These are phyloP conservation scores for Arthrinium puccinioides DNA, from an alignment of 2,329 filamentous ascomycete species.

Conservation along the genomic window DNA sequence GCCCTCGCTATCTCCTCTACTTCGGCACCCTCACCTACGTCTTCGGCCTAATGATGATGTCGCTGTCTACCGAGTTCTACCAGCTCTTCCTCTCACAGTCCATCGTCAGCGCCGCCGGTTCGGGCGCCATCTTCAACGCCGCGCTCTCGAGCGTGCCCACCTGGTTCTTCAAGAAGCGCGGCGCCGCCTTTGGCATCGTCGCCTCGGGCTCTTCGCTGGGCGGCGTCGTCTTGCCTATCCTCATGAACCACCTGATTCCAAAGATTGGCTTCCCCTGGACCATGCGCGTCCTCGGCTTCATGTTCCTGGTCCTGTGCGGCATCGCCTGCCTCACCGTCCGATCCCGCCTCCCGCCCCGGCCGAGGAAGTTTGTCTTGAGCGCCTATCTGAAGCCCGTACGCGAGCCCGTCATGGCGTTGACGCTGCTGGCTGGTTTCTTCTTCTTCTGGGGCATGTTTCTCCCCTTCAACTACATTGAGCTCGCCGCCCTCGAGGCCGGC, in stretches of 20 bases:
- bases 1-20: slow-evolving; percentile 43
- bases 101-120: slow-evolving; percentile 23
- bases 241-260: slow-evolving; percentile 44
- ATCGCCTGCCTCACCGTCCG: slow-evolving; percentile 23
- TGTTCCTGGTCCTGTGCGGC: slow-evolving; percentile 25
- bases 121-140: slow-evolving; percentile 27
- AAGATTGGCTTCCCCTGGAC: slow-evolving; percentile 34
- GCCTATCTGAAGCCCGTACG: slow-evolving; percentile 40
- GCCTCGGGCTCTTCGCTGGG: slow-evolving; percentile 42
- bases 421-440: slow-evolving; percentile 40
- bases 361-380: slow-evolving; percentile 32
- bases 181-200: slow-evolving; percentile 38
- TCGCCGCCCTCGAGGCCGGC: slow-evolving; percentile 38
- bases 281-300: slow-evolving; percentile 27
- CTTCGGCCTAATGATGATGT: slow-evolving; percentile 55
- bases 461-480: slow-evolving; percentile 47
- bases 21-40: slow-evolving; percentile 45
- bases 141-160: slow-evolving; percentile 22
- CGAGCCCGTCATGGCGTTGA: slow-evolving; percentile 37
- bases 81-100: slow-evolving; percentile 32
- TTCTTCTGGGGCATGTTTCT: slow-evolving; percentile 53
- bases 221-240: slow-evolving; percentile 49
- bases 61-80: slow-evolving; percentile 33
- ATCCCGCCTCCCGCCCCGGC: slow-evolving; percentile 25
- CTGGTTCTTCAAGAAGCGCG: slow-evolving; percentile 41